These are phyloP conservation scores for Sarocladiaceae sp. DNA, from an alignment of 2,329 filamentous ascomycete species.

Conservation along the genomic window DNA sequence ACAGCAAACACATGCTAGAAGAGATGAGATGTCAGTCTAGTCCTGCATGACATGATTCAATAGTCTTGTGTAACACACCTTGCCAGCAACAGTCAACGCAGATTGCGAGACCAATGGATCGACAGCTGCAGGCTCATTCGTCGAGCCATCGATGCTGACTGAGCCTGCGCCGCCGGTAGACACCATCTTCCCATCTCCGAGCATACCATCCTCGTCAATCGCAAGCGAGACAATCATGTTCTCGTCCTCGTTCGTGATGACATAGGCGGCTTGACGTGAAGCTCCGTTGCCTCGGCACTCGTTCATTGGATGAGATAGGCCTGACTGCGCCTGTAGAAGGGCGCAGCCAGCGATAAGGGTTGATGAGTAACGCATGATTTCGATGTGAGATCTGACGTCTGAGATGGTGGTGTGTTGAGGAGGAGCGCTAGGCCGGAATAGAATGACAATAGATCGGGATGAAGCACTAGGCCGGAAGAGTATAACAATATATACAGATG, in stretches of 20 bases:
- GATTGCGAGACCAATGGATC: conserved; percentile 51
- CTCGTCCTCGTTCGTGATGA: conserved; percentile 47
- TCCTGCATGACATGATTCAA: conserved; percentile 8
- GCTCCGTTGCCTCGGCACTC: background rate
- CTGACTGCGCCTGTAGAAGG: conserved; percentile 5
- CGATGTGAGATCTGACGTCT: too few relatives aligned
- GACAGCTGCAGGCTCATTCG: conserved; percentile 33
- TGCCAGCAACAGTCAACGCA: conserved; percentile 42
- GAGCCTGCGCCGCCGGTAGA: conserved; percentile 44
- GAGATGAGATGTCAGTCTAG: background rate
- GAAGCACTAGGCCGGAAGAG: background rate
- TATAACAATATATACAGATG: background rate
- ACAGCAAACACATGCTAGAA: conserved; percentile 49
- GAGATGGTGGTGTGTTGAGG: background rate
- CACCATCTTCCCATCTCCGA: conserved; percentile 37
- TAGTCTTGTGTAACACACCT: conserved; percentile 35
- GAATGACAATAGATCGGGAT: background rate
- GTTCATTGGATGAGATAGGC: background rate
- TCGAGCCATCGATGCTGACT: conserved; percentile 31
- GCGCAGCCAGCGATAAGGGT: background rate
- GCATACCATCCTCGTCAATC: conserved; percentile 40
- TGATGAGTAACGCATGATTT: conserved; percentile 2
- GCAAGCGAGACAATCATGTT: conserved; percentile 48
- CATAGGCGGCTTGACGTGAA: conserved; percentile 44
- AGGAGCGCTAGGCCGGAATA: background rate